A percentile compares a stretch with the other conserved stretches of the same genome.
These are phyloP conservation scores for Coemansia sp. DNA, from an alignment of 192 early-diverging fungal species.

Conservation along the genomic window DNA sequence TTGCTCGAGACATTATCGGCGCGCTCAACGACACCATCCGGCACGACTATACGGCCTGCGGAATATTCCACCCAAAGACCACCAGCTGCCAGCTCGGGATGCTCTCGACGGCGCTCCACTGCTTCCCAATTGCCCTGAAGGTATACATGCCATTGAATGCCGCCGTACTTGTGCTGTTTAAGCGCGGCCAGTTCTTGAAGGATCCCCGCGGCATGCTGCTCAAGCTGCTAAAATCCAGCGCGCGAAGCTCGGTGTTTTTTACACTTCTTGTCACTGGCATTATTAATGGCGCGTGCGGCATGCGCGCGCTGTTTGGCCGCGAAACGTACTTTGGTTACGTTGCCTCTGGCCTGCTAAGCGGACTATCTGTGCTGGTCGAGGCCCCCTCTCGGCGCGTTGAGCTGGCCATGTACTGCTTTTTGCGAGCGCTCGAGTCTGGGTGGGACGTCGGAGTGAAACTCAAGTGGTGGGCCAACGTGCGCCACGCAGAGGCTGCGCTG, in stretches of 20 bases:
- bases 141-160: slow-evolving; percentile 65
- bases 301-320: slow-evolving; percentile 52
- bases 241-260: slow-evolving; percentile 62
- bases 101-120: slow-evolving; percentile 37
- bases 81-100: slow-evolving; percentile 50
- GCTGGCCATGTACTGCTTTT: slow-evolving; percentile 78
- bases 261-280: slow-evolving; percentile 53
- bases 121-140: slow-evolving; percentile 56
- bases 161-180: slow-evolving; percentile 51
- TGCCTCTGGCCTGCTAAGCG: slow-evolving; percentile 55
- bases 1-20: slow-evolving; percentile 54
- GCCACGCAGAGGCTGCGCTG: slow-evolving; percentile 67
- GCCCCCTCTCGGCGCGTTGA: slow-evolving; percentile 66
- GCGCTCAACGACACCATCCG: slow-evolving; percentile 42
- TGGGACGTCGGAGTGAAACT: slow-evolving; percentile 64
- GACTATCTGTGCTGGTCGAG: slow-evolving; percentile 61
- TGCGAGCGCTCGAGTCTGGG: slow-evolving; percentile 69
- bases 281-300: slow-evolving; percentile 54
- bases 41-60: slow-evolving; percentile 59
- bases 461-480: slow-evolving; percentile 60
- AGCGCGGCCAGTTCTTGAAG: slow-evolving; percentile 51
- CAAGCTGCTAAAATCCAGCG: slow-evolving; percentile 54
- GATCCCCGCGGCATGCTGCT: slow-evolving; percentile 55
- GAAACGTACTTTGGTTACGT: slow-evolving; percentile 56
- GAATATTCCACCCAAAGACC: slow-evolving; percentile 60